Conservation (phyloP, 2,329 filamentous ascomycete genomes). For the Hansfordia pulvinata region DNA sequence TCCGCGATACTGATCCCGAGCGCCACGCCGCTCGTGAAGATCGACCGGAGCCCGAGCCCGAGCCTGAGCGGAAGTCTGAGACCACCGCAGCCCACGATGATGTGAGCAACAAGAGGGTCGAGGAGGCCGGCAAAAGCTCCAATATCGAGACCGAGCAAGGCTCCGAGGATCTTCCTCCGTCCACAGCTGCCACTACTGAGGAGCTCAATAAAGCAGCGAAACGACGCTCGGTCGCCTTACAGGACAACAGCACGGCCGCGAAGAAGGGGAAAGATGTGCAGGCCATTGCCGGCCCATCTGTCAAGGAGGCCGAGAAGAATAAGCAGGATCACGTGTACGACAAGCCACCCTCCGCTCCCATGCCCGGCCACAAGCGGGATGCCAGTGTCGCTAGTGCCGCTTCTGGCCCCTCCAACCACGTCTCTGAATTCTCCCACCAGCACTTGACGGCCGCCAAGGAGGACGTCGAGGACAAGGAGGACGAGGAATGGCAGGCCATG, state of each 20-base stretch:
- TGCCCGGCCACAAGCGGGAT: conserved; percentile 21
- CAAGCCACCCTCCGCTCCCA: conserved; percentile 8
- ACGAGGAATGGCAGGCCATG: conserved; percentile 87
- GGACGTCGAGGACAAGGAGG: conserved; percentile 37
- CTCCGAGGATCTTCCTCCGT: no score
- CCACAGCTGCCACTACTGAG: neutral
- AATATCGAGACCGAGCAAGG: no score
- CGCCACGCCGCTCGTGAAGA: neutral
- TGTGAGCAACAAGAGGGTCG: conserved; percentile 2
- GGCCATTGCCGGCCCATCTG: conserved; percentile 16
- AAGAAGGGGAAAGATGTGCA: conserved; percentile 7
- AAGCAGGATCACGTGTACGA: conserved; percentile 10
- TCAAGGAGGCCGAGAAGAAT: conserved; percentile 14
- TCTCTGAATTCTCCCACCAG: conserved; percentile 90
- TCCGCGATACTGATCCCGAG: conserved; percentile 4
- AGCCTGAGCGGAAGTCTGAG: conserved; percentile 5
- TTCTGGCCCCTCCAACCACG: no score
- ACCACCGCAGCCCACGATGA: neutral
- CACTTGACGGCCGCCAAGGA: conserved; percentile 47
- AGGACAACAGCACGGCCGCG: neutral
- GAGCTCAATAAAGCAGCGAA: no score
- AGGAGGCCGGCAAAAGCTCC: neutral
- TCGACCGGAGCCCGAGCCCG: conserved; percentile 6
- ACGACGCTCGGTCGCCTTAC: no score
- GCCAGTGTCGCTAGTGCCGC: conserved; percentile 22